A percentile compares a stretch with the other conserved stretches of the same genome.
Conservation (phyloP, 116 monocot species). For the Thalassia testudinum region DNA sequence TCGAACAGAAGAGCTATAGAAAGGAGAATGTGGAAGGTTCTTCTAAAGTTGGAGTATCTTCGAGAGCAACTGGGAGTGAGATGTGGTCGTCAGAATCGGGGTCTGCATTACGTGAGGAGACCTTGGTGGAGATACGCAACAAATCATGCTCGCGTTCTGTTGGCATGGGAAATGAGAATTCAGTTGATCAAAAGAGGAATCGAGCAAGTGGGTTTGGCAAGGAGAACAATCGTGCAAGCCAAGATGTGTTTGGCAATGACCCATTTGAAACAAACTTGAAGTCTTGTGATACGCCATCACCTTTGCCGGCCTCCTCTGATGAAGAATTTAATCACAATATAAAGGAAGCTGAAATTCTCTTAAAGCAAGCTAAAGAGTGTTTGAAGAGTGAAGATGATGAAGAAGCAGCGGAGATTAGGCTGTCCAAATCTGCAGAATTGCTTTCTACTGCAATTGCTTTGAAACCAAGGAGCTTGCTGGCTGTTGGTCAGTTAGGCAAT, state of each 20-base stretch:
- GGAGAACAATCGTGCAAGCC: not conserved
- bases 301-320: conserved; percentile 17
- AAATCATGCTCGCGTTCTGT: conserved; percentile 7
- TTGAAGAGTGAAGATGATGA: conserved; percentile 43
- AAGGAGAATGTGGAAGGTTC: conserved; percentile 6
- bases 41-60: conserved; percentile 1
- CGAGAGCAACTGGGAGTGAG: conserved; percentile 8
- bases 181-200: not conserved
- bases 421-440: conserved; percentile 54
- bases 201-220: conserved; percentile 2
- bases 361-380: conserved; percentile 55
- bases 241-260: not conserved
- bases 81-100: conserved; percentile 19
- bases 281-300: conserved; percentile 3
- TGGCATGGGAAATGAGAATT: conserved; percentile 11
- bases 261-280: too few relatives aligned
- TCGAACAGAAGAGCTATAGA: conserved; percentile 18
- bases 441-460: conserved; percentile 53
- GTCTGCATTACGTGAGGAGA: conserved; percentile 21
- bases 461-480: conserved; percentile 63
- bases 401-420: conserved; percentile 32
- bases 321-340: conserved; percentile 43
- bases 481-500: conserved; percentile 85
- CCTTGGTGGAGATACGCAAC: conserved; percentile 23
- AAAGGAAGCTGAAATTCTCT: conserved; percentile 37